phyloP scores from a whole-genome alignment of 495 filamentous ascomycete species.

The Daldinia concentrica region DNA sequence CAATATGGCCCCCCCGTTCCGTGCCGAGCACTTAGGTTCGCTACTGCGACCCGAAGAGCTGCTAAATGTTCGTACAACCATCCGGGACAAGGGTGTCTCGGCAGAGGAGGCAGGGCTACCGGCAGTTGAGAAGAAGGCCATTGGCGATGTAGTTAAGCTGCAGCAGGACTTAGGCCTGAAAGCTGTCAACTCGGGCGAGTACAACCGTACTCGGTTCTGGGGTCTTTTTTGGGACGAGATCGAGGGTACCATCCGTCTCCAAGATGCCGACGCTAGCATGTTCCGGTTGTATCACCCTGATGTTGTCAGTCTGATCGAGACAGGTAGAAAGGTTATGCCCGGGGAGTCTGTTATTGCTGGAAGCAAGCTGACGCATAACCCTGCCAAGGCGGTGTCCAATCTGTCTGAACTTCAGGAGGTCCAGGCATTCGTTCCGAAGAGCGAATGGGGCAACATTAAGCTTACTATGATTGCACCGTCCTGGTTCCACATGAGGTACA shows the following conservation, averaged over 20 bases:
- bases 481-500: slow-evolving; percentile 77
- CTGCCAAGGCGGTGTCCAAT: slow-evolving; percentile 69
- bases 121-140: slow-evolving; percentile 69
- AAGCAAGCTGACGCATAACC: slow-evolving; percentile 74
- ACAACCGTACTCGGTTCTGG: slow-evolving; percentile 69
- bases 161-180: slow-evolving; percentile 74
- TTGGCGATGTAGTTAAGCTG: slow-evolving; percentile 70
- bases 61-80: slow-evolving; percentile 66
- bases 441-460: slow-evolving; percentile 71
- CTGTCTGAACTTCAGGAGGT: slow-evolving; percentile 74
- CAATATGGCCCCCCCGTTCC: slow-evolving; percentile 70
- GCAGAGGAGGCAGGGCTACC: slow-evolving; percentile 60
- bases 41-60: slow-evolving; percentile 77
- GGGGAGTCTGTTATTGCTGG: slow-evolving; percentile 78
- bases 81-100: slow-evolving; percentile 66
- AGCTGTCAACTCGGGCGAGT: slow-evolving; percentile 76
- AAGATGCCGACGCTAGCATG: slow-evolving; percentile 71
- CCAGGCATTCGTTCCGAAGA: slow-evolving; percentile 66
- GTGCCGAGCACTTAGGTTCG: slow-evolving; percentile 86
- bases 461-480: slow-evolving; percentile 77
- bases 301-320: slow-evolving; percentile 73
- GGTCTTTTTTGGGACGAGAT: slow-evolving; percentile 81
- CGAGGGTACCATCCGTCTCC: slow-evolving; percentile 69
- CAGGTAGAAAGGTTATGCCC: slow-evolving; percentile 70
- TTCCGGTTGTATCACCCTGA: slow-evolving; percentile 83